Base-by-base conservation (phyloP, 345 rosid genomes). In the Jatropha curcas region DNA sequence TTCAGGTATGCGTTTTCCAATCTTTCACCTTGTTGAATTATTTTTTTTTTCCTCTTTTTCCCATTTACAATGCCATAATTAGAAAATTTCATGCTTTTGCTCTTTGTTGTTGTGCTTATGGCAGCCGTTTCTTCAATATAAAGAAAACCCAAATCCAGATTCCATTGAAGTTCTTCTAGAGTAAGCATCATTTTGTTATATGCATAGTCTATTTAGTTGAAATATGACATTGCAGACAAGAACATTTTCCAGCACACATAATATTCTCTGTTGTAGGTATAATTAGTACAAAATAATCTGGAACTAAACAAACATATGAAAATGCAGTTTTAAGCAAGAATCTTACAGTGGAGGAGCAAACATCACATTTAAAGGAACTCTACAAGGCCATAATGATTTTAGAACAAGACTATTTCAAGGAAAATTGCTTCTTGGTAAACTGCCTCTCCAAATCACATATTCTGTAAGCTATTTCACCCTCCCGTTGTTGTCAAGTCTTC, bases 321-420 rank as follows among this genome's bases (percentile, higher is more conserved):
- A 56, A 17, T 73, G 61, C 63, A 93, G 98, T 77, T 73, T 81
- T 37, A 72, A 77, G 69, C 87, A 88, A 70, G 78, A 83, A 74
- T 94, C 96, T 37, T 91, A 75, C 70, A 86, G 67, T 3, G 97
- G 98, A 71, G 98, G 98, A 80, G 96, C 85, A 67, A 90, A 83
- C 77, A 55, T 91, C 33, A 79, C 82, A 13, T 91, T 94, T 75
- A 86, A 56, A 78, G 98, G 98, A 74, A 88, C 62, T 66, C 94
- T 90, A 19, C 72, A 74, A 46, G 82, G 71, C 74, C 65, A 82
- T 68, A 60, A 70, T 51, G n/a, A 75, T 65, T 79, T 88, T 79
- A 82, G 83, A 4, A 50, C 90, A 70, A 91, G 88, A 79, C 90
- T 94, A 71, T 90, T 91, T 70, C 75, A 68, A 58, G 90, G 85